Evolutionary conservation across 148 eudicot genomes (phyloP).

Genomic region (Euryodendron excelsum): DNA sequence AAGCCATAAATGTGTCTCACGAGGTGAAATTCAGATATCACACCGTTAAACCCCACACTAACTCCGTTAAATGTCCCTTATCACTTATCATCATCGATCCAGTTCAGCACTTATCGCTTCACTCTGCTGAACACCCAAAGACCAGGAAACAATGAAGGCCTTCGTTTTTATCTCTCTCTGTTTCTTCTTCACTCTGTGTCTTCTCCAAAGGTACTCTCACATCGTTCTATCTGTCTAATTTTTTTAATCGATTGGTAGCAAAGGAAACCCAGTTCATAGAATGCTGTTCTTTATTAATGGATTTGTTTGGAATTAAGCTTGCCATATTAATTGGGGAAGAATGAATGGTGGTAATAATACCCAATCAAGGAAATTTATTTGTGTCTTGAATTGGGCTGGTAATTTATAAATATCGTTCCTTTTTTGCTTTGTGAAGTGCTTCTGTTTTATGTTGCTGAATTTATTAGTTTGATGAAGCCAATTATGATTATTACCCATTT

Average conservation of each 20-base stretch:
- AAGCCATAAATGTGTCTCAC: too few relatives aligned
- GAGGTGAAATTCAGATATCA: too few relatives aligned
- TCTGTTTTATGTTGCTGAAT: background rate
- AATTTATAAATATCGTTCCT: background rate
- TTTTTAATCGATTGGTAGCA: background rate
- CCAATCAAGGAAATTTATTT: background rate
- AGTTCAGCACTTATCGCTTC: too few relatives aligned
- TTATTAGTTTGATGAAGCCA: slow-evolving; percentile 2
- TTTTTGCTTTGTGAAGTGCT: background rate
- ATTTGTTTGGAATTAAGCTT: background rate
- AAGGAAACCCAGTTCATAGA: slow-evolving; percentile 10
- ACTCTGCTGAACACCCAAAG: too few relatives aligned
- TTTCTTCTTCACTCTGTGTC: background rate
- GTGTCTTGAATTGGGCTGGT: background rate
- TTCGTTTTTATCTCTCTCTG: background rate
- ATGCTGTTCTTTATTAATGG: background rate
- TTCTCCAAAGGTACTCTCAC: background rate
- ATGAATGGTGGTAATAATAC: background rate
- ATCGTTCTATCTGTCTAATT: background rate
- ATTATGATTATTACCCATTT: slow-evolving; percentile 5
- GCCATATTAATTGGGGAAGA: background rate
- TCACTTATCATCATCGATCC: too few relatives aligned
- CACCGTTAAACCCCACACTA: too few relatives aligned
- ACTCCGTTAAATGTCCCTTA: too few relatives aligned
- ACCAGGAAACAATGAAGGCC: slow-evolving; percentile 12